Percentiles rank a stretch among this genome's conserved stretches.
Evolutionary conservation across 169 alveolate genomes (phyloP).

Genomic region (Eimeria falciformis): DNA sequence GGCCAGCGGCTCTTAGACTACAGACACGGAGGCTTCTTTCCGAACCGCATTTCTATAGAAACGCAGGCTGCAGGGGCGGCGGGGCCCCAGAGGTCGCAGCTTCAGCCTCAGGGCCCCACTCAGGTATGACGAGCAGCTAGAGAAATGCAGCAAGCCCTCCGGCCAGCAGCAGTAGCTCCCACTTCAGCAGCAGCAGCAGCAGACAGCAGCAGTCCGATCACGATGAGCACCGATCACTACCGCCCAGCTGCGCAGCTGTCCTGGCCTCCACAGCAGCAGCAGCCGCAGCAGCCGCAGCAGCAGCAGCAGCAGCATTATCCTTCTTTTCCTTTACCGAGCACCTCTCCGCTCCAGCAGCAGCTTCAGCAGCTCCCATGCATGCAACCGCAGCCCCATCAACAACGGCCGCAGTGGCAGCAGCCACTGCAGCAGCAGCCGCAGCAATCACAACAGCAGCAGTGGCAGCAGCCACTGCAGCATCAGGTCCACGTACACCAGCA

Average conservation of each 20-base stretch:
- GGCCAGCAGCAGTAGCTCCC: slow-evolving; percentile 38
- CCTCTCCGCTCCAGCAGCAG: slow-evolving; percentile 4
- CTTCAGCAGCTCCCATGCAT: slow-evolving; percentile 18
- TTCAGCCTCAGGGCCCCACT: slow-evolving; percentile 23
- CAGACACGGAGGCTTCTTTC: neutral
- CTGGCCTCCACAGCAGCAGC: slow-evolving; percentile 53
- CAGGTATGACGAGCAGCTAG: slow-evolving; percentile 34
- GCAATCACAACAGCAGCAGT: slow-evolving; percentile 15
- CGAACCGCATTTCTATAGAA: neutral
- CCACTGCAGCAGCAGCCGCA: slow-evolving; percentile 18
- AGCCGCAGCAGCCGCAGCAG: neutral
- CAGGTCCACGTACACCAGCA: neutral
- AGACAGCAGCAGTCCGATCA: slow-evolving; percentile 13
- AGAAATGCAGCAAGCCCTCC: neutral
- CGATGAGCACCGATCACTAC: slow-evolving; percentile 27
- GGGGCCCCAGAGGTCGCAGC: slow-evolving; percentile 31
- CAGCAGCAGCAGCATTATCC: slow-evolving; percentile 28
- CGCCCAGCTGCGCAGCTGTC: slow-evolving; percentile 26
- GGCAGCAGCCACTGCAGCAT: neutral
- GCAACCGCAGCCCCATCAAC: too few species aligned
- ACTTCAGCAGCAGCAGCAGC: slow-evolving; percentile 27
- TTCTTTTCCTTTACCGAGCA: neutral
- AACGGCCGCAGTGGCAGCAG: neutral
- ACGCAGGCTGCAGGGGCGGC: neutral
- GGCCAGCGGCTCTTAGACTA: neutral